Evolutionary conservation across 139 green algal genomes (phyloP).

Genomic region (Chlamydomonas urium): DNA sequence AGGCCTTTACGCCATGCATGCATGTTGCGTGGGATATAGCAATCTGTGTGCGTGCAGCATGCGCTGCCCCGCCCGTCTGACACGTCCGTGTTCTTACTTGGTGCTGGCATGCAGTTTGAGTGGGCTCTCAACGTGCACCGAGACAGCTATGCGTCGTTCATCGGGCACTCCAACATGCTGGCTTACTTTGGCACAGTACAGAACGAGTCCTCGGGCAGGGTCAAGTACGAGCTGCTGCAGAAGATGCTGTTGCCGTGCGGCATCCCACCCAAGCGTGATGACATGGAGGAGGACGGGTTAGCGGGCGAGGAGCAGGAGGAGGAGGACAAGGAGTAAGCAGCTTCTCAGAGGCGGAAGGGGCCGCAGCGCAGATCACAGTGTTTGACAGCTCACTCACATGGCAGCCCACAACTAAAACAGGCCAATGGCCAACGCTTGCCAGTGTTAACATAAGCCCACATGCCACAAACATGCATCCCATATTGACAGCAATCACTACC

Average conservation of each 20-base stretch:
- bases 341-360: too few relatives aligned
- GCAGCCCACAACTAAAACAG: too few relatives aligned
- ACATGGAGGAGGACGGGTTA: slow-evolving; percentile 63
- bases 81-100: slow-evolving; percentile 39
- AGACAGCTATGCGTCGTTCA: slow-evolving; percentile 93
- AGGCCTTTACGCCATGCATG: not conserved
- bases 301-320: slow-evolving; percentile 22
- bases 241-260: slow-evolving; percentile 91
- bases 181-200: slow-evolving; percentile 90
- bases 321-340: slow-evolving; percentile 14
- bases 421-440: too few relatives aligned
- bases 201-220: slow-evolving; percentile 92
- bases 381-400: too few relatives aligned
- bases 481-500: too few relatives aligned
- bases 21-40: not conserved
- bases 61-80: not conserved
- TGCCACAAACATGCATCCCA: too few relatives aligned
- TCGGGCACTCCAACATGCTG: slow-evolving; percentile 86
- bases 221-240: slow-evolving; percentile 87
- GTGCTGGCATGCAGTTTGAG: too few relatives aligned
- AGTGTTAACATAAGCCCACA: too few relatives aligned
- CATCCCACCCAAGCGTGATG: slow-evolving; percentile 62
- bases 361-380: too few relatives aligned
- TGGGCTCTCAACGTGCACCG: slow-evolving; percentile 96
- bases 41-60: not conserved